These are phyloP conservation scores for Dendrobium officinale DNA, from an alignment of 106 monocot genomes.

Conservation along the genomic window DNA sequence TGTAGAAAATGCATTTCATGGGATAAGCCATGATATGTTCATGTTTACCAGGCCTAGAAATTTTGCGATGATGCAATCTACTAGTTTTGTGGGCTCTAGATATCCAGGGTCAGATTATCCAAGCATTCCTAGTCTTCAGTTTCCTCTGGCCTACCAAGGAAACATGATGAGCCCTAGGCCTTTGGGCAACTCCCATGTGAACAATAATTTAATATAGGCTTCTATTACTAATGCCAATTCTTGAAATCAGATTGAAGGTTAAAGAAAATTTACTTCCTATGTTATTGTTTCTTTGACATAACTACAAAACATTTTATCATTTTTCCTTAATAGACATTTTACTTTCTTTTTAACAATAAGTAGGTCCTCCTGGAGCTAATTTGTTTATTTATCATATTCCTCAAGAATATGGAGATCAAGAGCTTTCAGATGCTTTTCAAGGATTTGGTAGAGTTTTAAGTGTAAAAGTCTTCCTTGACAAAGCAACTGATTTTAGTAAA, in stretches of 20 bases:
- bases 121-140: constrained; percentile 54
- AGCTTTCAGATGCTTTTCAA: constrained; percentile 81
- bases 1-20: constrained; percentile 54
- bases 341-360: neutral
- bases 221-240: constrained; percentile 32
- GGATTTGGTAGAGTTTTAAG: constrained; percentile 84
- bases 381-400: constrained; percentile 99
- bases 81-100: constrained; percentile 47
- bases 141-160: constrained; percentile 48
- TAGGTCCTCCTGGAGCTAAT: constrained; percentile 94
- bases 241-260: constrained; percentile 78
- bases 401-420: constrained; percentile 87
- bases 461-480: constrained; percentile 93
- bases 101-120: constrained; percentile 30
- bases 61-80: constrained; percentile 50
- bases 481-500: constrained; percentile 92
- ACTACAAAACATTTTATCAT: too few species aligned
- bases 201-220: constrained; percentile 22
- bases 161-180: constrained; percentile 36
- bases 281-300: neutral
- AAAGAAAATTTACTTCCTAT: neutral
- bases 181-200: constrained; percentile 39
- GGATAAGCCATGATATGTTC: constrained; percentile 37
- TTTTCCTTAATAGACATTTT: neutral
- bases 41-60: constrained; percentile 34